A percentile compares a stretch with the other conserved stretches of the same genome.
Evolutionary conservation across 2,329 filamentous ascomycete genomes (phyloP).

Genomic region (Colletotrichum sp.): DNA sequence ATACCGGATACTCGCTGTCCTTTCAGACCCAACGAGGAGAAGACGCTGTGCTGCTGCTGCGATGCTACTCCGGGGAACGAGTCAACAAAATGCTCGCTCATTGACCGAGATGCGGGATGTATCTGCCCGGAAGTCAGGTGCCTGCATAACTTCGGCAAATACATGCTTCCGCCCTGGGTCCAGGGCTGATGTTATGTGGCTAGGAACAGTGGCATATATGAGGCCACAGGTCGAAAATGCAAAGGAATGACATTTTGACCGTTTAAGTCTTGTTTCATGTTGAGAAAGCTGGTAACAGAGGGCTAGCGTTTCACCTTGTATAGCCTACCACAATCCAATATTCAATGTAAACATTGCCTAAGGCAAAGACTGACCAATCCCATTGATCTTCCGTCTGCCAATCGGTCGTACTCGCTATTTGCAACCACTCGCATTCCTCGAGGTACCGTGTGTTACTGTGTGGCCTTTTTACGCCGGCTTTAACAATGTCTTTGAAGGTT

Average conservation of each 20-base stretch:
- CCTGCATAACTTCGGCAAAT: neutral
- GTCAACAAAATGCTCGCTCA: neutral
- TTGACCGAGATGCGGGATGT: neutral
- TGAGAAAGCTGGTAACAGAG: neutral
- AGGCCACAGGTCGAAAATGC: neutral
- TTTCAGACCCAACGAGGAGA: neutral
- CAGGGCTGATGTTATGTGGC: neutral
- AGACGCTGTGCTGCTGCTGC: neutral
- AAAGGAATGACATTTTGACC: neutral
- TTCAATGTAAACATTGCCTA: neutral
- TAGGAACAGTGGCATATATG: rapidly evolving
- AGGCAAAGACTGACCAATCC: neutral
- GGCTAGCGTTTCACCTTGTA: neutral
- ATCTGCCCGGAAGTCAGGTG: neutral
- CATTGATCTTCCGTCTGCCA: neutral
- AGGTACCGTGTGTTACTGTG: too few relatives aligned
- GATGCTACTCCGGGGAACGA: neutral
- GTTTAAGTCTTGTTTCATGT: neutral
- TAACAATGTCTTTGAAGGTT: neutral
- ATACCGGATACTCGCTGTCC: neutral
- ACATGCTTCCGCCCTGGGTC: neutral
- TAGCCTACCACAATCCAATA: neutral
- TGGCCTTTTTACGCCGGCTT: too few relatives aligned
- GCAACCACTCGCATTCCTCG: neutral
- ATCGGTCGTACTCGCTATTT: neutral